Evolutionary conservation across 1,139 yeast genomes (phyloP).

Genomic region (Kodamaea fungicola): DNA sequence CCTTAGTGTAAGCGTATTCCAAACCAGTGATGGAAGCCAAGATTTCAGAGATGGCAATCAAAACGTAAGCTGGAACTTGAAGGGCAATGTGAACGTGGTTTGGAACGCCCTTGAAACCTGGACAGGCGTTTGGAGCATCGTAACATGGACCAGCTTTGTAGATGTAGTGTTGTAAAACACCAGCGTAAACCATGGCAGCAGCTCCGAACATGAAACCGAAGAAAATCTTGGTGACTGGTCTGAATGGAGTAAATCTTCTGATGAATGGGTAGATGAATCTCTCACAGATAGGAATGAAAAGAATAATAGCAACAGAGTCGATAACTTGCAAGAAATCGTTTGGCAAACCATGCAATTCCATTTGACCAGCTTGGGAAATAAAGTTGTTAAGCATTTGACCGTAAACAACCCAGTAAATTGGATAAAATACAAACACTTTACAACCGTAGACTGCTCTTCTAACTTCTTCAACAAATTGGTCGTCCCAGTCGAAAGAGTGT

Average conservation of each 20-base stretch:
- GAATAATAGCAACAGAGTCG: conserved; percentile 57
- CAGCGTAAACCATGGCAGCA: conserved; percentile 73
- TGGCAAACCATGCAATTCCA: conserved; percentile 63
- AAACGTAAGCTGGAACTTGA: conserved; percentile 61
- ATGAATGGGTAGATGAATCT: conserved; percentile 51
- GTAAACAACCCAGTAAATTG: conserved; percentile 65
- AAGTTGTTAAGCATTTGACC: conserved; percentile 67
- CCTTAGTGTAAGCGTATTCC: conserved; percentile 69
- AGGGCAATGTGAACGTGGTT: conserved; percentile 58
- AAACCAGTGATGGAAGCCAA: conserved; percentile 65
- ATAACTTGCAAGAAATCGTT: conserved; percentile 64
- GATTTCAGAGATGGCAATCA: conserved; percentile 62
- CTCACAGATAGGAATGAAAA: conserved; percentile 61
- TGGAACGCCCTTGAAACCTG: conserved; percentile 32
- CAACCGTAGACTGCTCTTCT: conserved; percentile 56
- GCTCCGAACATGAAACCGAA: conserved; percentile 74
- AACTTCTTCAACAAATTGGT: conserved; percentile 62
- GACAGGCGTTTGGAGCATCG: conserved; percentile 47
- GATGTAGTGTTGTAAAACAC: conserved; percentile 72
- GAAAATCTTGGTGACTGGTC: conserved; percentile 69
- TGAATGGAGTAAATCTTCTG: conserved; percentile 54
- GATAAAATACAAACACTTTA: conserved; percentile 59
- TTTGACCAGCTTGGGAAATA: conserved; percentile 61
- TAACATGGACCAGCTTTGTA: conserved; percentile 79
- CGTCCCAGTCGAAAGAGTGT: conserved; percentile 51